These are phyloP conservation scores for Gracilaria domingensis DNA, from an alignment of 23 red algal genomes.

Conservation along the genomic window DNA sequence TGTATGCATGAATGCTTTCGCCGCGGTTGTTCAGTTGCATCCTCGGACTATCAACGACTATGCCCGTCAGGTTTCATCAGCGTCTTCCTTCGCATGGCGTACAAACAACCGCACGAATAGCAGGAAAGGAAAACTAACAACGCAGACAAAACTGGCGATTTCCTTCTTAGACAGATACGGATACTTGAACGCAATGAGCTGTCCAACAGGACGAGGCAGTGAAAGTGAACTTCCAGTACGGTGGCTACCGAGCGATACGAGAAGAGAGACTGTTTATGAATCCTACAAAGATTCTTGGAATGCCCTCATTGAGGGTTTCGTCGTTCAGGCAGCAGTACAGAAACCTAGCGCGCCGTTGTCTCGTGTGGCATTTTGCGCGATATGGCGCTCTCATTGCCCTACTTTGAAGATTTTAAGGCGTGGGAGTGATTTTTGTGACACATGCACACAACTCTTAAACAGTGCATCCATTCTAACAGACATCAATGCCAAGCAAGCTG, in stretches of 20 bases:
- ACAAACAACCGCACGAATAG: not conserved
- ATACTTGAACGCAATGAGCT: not conserved
- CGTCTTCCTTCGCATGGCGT: not conserved
- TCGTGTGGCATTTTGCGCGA: too few relatives aligned
- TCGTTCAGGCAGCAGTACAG: slow-evolving; percentile 13
- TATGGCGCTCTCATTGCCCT: too few relatives aligned
- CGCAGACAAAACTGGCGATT: slow-evolving; percentile 1
- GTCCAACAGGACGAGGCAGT: not conserved
- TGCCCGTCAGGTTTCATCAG: not conserved
- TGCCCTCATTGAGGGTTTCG: not conserved
- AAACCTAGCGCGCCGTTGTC: too few relatives aligned
- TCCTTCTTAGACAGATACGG: slow-evolving; percentile 14
- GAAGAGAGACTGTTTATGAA: not conserved
- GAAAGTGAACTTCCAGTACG: not conserved
- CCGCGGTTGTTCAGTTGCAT: not conserved
- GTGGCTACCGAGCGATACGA: slow-evolving; percentile 21
- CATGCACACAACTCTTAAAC: too few relatives aligned
- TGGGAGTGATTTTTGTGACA: too few relatives aligned
- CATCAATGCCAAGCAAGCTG: not conserved
- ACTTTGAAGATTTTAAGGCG: too few relatives aligned
- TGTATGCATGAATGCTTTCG: not conserved
- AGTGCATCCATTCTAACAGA: too few relatives aligned
- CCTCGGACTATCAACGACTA: not conserved
- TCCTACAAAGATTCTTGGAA: not conserved
- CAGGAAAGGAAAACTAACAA: not conserved